Conservation (phyloP, 2,329 filamentous ascomycete species). For the Trichothecium roseum region DNA sequence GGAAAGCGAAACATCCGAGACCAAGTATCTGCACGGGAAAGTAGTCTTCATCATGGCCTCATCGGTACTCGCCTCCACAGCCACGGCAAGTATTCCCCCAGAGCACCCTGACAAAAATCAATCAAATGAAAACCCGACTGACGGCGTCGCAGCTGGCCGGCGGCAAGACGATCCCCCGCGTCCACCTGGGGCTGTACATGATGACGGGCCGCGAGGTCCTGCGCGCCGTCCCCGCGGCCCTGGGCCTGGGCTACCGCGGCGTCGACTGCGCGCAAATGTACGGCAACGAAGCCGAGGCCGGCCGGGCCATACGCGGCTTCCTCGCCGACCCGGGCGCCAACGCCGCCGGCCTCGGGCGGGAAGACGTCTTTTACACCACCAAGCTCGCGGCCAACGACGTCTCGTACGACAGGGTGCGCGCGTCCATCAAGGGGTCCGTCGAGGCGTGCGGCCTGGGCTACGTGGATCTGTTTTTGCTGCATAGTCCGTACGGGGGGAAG, state of each 20-base stretch:
- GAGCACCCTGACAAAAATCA: too few relatives aligned
- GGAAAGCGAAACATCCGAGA: too few relatives aligned
- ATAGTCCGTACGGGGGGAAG: constrained; percentile 68
- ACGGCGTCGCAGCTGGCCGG: constrained; percentile 44
- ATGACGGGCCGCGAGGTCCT: constrained; percentile 52
- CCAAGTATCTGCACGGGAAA: too few relatives aligned
- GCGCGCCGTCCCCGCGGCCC: constrained; percentile 44
- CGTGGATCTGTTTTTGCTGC: constrained; percentile 70
- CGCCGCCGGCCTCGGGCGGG: constrained; percentile 42
- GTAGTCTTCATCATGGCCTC: too few relatives aligned
- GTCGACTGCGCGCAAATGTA: constrained; percentile 47
- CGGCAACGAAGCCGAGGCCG: constrained; percentile 61
- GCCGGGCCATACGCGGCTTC: constrained; percentile 51
- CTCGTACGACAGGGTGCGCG: constrained; percentile 56
- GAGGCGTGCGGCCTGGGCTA: constrained; percentile 59
- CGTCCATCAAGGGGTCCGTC: constrained; percentile 55
- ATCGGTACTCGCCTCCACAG: too few relatives aligned
- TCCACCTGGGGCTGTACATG: constrained; percentile 67
- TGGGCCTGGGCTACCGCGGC: constrained; percentile 41
- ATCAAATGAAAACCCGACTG: not conserved
- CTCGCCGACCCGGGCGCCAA: constrained; percentile 36
- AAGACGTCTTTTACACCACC: constrained; percentile 70
- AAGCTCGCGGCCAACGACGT: constrained; percentile 59
- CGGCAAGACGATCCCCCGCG: constrained; percentile 56
- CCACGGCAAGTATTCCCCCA: too few relatives aligned